Conservation (phyloP, 768 basidiomycete genomes). For the Tulasnella sp. region DNA sequence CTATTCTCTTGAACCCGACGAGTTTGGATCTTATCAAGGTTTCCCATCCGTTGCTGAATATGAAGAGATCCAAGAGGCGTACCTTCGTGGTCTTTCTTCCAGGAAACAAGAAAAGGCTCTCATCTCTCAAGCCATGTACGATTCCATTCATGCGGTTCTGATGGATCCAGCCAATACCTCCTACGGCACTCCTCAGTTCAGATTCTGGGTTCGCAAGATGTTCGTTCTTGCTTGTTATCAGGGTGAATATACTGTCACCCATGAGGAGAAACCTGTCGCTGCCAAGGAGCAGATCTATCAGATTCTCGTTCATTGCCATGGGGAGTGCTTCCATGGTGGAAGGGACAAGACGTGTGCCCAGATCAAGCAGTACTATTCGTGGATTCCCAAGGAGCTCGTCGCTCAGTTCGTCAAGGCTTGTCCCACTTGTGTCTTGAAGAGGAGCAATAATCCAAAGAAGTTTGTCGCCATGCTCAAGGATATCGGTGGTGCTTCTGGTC, state of each 20-base stretch:
- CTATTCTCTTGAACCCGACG: conserved; percentile 14
- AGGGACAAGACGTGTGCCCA: conserved; percentile 63
- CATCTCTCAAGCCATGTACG: conserved; percentile 56
- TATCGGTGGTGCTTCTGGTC: conserved; percentile 2
- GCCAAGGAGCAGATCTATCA: conserved; percentile 68
- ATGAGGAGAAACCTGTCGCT: conserved; percentile 61
- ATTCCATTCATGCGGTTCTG: conserved; percentile 58
- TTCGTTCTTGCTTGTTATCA: conserved; percentile 30
- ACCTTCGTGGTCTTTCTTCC: conserved; percentile 44
- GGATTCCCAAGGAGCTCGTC: conserved; percentile 75
- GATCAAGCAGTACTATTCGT: conserved; percentile 58
- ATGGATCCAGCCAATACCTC: conserved; percentile 37
- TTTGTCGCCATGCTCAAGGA: conserved; percentile 15
- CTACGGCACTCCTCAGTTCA: conserved; percentile 42
- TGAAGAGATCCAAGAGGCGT: conserved; percentile 42
- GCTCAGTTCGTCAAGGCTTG: conserved; percentile 66
- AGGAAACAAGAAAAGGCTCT: conserved; percentile 56
- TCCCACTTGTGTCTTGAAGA: conserved; percentile 51
- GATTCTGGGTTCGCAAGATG: conserved; percentile 77
- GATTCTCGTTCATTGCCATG: conserved; percentile 61
- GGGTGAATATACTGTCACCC: conserved; percentile 42
- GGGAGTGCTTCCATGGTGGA: conserved; percentile 51
- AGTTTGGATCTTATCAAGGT: conserved; percentile 27
- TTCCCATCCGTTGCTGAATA: conserved; percentile 53
- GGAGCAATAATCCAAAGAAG: conserved; percentile 26